Evolutionary conservation across 1,284 basidiomycete genomes (phyloP), one percentile per base, ranked within the genome.

Genomic region (Cutaneotrichosporon curvatum): DNA sequence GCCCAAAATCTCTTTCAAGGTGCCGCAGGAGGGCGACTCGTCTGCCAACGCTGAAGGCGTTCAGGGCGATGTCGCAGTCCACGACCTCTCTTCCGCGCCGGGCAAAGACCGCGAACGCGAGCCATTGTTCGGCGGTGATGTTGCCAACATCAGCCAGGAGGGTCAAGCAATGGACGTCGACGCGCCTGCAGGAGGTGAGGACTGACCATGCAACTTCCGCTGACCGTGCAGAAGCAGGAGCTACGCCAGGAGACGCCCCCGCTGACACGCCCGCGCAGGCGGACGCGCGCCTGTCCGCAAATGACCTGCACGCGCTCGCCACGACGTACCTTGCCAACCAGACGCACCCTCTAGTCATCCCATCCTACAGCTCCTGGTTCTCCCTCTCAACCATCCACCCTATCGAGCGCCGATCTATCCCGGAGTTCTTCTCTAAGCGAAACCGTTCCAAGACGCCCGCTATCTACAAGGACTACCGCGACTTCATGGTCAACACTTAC

Each of bases 401-500:
- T 11, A 85, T 98, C 57, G 94, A 99, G 71, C 81, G 84, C 53
- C 83, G 88, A 60, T 87, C 90, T 3, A 76, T 99, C 21, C 95
- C 94, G 34, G 94, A 99, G 73, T 99, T 97, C 78, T 99, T 99
- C 80, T 94, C 92, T 70, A 88, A 87, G 48, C 79, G 89, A 54
- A 94, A 95, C 70, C 75, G 94, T 58, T 87, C 84, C 56, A 99
- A 99, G 75, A 96, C 92, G 0, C 94, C 94, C 0, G 80, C 86
- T 23, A 89, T 97, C 58, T 99, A 98, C 79, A 98, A 97, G 72
- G 94, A 97, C 71, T 99, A 99, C 68, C 83, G 94, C 54, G 94
- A 99, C 77, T 99, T 99, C 63, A 99, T 99, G 90, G 82, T 99
- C 72, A 96, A 99, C 75, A 94, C 94, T 3, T 98, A 97, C 73